phyloP scores from a whole-genome alignment of 192 early-diverging fungal species.

The Backusella luteola region DNA sequence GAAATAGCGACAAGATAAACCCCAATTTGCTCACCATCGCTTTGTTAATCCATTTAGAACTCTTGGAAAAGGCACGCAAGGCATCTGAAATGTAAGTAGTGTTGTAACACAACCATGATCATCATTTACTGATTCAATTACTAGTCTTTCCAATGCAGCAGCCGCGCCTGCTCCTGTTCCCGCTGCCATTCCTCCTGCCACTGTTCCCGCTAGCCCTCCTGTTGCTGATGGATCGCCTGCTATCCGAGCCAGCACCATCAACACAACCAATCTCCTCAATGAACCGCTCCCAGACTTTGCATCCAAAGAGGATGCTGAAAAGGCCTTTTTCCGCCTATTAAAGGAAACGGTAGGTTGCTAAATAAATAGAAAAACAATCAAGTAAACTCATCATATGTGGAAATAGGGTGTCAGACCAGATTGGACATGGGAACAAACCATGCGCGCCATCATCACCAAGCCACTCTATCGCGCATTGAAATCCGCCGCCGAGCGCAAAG shows the following conservation, averaged over 20 bases:
- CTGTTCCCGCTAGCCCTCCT: not conserved
- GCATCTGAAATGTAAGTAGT: slow-evolving; percentile 22
- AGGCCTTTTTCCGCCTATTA: slow-evolving; percentile 75
- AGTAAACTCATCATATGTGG: not conserved
- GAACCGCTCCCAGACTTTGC: slow-evolving; percentile 53
- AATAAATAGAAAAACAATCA: not conserved
- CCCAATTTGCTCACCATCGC: no score
- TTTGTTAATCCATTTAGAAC: slow-evolving; percentile 19
- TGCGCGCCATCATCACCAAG: slow-evolving; percentile 81
- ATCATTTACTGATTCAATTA: not conserved
- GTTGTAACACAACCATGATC: no score
- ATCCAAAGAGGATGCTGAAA: slow-evolving; percentile 79
- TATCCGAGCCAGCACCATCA: slow-evolving; percentile 15
- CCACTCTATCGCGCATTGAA: slow-evolving; percentile 83
- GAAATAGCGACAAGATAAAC: no score
- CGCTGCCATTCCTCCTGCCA: not conserved
- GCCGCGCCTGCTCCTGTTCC: not conserved
- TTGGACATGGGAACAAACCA: slow-evolving; percentile 94
- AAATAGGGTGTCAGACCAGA: slow-evolving; percentile 67
- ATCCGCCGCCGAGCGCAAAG: slow-evolving; percentile 78
- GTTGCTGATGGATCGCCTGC: not conserved
- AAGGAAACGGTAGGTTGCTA: slow-evolving; percentile 54
- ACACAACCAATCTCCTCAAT: slow-evolving; percentile 12
- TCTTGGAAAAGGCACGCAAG: slow-evolving; percentile 35
- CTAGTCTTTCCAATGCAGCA: not conserved